Percentiles rank a stretch among this genome's conserved stretches.
phyloP scores from a whole-genome alignment of 1,139 yeast species.

The Yamadazyma jaroonii region DNA sequence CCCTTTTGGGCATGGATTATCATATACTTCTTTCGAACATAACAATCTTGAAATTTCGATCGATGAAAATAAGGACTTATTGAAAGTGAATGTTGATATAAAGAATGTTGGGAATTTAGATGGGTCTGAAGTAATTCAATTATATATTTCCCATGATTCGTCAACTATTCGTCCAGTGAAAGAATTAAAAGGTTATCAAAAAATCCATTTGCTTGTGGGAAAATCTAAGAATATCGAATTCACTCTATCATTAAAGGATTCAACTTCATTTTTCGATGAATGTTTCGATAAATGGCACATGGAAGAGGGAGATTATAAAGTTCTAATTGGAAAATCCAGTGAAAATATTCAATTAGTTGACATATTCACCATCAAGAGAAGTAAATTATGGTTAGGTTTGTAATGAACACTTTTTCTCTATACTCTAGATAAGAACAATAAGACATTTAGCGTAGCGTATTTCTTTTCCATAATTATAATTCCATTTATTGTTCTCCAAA shows the following conservation, averaged over 20 bases:
- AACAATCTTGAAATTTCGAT: slow-evolving; percentile 14
- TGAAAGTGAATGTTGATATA: slow-evolving; percentile 28
- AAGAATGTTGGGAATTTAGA: slow-evolving; percentile 36
- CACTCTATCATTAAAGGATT: slow-evolving; percentile 39
- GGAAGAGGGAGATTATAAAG: slow-evolving; percentile 17
- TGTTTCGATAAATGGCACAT: slow-evolving; percentile 34
- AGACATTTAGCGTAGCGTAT: too few relatives aligned
- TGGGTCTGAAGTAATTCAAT: slow-evolving; percentile 48
- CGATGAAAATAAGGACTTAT: slow-evolving; percentile 13
- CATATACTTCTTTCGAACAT: slow-evolving; percentile 47
- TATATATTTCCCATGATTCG: slow-evolving; percentile 37
- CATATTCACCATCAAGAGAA: slow-evolving; percentile 25
- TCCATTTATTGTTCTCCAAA: too few relatives aligned
- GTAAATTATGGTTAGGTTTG: slow-evolving; percentile 20
- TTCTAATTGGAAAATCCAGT: slow-evolving; percentile 39
- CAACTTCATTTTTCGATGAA: slow-evolving; percentile 54
- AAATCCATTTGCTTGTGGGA: slow-evolving; percentile 41
- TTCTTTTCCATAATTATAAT: neutral
- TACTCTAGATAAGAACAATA: too few relatives aligned
- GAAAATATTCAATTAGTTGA: slow-evolving; percentile 26
- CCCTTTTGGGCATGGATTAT: slow-evolving; percentile 62
- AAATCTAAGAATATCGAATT: slow-evolving; percentile 32
- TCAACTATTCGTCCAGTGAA: slow-evolving; percentile 51
- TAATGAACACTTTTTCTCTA: slow-evolving; percentile 2
- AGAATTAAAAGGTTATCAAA: slow-evolving; percentile 55